These are phyloP conservation scores for Calonectria pseudoturangicola DNA, from an alignment of 2,329 filamentous ascomycete species.

Conservation along the genomic window DNA sequence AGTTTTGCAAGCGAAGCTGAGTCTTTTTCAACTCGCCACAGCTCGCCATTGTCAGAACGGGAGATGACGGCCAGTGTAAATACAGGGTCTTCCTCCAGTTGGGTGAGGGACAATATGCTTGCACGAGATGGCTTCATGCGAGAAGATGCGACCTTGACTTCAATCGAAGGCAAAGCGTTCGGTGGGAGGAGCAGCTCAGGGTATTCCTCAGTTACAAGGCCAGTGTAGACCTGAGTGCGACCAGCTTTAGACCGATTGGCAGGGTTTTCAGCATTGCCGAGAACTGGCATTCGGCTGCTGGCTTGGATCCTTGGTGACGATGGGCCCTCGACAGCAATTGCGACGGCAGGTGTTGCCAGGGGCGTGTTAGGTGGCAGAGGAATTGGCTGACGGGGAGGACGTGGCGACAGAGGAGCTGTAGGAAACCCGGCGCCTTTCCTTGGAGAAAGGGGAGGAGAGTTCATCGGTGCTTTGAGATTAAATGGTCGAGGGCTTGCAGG, in stretches of 20 bases:
- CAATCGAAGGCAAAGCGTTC: conserved; percentile 89
- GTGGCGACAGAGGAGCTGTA: conserved; percentile 79
- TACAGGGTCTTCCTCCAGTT: conserved; percentile 92
- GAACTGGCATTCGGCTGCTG: conserved; percentile 35
- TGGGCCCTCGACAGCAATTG: conserved; percentile 39
- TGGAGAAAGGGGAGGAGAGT: conserved; percentile 82
- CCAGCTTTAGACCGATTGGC: conserved; percentile 61
- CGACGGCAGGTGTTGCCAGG: conserved; percentile 70
- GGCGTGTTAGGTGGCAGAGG: conserved; percentile 83
- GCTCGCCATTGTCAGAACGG: conserved; percentile 83
- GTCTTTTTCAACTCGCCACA: conserved; percentile 97
- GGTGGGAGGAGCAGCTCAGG: conserved; percentile 90
- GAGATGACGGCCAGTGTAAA: conserved; percentile 93
- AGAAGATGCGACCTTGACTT: conserved; percentile 92
- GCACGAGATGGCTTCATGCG: conserved; percentile 94
- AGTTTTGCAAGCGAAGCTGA: conserved; percentile 86
- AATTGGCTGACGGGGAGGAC: conserved; percentile 83
- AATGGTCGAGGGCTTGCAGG: conserved; percentile 76
- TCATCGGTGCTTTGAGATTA: conserved; percentile 69
- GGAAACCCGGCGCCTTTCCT: conserved; percentile 66
- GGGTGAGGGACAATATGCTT: conserved; percentile 86
- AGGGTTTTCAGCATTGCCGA: conserved; percentile 43
- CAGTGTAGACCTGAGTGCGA: conserved; percentile 79
- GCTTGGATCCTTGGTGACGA: conserved; percentile 39
- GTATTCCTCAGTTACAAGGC: conserved; percentile 89